These are phyloP conservation scores for Tricholoma bakamatsutake DNA, from an alignment of 768 basidiomycete species.

Conservation along the genomic window DNA sequence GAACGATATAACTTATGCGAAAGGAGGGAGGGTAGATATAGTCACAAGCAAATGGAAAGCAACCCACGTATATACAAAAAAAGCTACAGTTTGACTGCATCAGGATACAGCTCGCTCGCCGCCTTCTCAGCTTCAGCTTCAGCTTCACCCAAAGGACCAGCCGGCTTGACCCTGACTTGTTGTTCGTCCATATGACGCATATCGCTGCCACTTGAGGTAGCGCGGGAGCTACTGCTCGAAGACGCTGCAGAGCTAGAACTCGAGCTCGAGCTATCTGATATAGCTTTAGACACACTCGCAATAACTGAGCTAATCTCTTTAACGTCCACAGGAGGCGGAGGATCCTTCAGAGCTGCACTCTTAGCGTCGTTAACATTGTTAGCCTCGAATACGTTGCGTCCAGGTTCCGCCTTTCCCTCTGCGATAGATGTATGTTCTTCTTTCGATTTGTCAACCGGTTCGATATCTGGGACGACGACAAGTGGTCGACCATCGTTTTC, in stretches of 20 bases:
- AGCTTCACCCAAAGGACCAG: constrained; percentile 42
- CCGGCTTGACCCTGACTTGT: constrained; percentile 16
- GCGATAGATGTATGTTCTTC: constrained; percentile 32
- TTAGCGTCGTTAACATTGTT: constrained; percentile 40
- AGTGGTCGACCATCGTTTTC: constrained; percentile 49
- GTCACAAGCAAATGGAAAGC: not conserved
- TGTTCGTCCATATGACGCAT: not conserved
- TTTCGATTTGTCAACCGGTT: constrained; percentile 10
- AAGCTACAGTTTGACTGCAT: constrained; percentile 22
- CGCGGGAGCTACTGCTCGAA: not conserved
- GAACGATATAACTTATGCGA: no score
- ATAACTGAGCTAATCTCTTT: constrained; percentile 33
- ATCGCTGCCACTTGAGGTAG: not conserved
- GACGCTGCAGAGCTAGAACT: constrained; percentile 1
- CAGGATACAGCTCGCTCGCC: constrained; percentile 50
- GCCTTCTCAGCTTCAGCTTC: constrained; percentile 47
- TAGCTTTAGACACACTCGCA: not conserved
- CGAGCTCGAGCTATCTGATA: constrained; percentile 3
- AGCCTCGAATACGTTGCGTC: constrained; percentile 65
- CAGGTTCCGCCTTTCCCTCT: constrained; percentile 61
- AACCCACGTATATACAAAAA: not conserved
- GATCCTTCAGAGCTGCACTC: constrained; percentile 30
- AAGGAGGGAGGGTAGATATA: no score
- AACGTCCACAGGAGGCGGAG: constrained; percentile 20
- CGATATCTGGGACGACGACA: constrained; percentile 38